phyloP scores from a whole-genome alignment of 2,329 filamentous ascomycete species.

The Talaromyces sp. region DNA sequence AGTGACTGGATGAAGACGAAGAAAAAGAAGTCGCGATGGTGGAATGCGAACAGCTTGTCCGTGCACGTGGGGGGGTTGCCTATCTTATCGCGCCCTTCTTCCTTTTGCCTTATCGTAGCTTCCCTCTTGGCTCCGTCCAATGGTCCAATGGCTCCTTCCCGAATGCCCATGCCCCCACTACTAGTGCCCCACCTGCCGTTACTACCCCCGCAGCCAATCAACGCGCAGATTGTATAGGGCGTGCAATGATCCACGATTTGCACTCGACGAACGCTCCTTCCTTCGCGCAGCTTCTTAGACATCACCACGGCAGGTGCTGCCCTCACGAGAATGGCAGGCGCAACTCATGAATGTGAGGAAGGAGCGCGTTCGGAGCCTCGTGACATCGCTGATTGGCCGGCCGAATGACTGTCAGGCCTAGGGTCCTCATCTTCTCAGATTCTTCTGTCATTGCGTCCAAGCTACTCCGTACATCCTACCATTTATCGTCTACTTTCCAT shows the following conservation, averaged over 20 bases:
- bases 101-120: constrained; percentile 10
- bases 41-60: constrained; percentile 10
- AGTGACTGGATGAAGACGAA: background rate
- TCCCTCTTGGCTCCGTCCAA: background rate
- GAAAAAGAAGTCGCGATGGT: background rate
- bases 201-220: constrained; percentile 4
- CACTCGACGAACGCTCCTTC: constrained; percentile 14
- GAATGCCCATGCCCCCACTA: background rate
- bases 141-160: constrained; percentile 6
- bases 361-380: background rate
- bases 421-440: background rate
- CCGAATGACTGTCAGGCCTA: background rate
- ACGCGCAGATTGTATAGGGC: background rate
- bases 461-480: constrained; percentile 2
- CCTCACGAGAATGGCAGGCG: background rate
- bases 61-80: constrained; percentile 11
- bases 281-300: background rate
- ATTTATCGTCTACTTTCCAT: background rate
- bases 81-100: constrained; percentile 11
- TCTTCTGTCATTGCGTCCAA: background rate
- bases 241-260: constrained; percentile 13
- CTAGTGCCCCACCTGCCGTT: background rate
- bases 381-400: constrained; percentile 1
- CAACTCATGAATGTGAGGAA: background rate
- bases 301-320: constrained; percentile 3